Evolutionary conservation across 345 rosid species (phyloP), one percentile per base, ranked within the genome.

Genomic region (Lepidium didymum): DNA sequence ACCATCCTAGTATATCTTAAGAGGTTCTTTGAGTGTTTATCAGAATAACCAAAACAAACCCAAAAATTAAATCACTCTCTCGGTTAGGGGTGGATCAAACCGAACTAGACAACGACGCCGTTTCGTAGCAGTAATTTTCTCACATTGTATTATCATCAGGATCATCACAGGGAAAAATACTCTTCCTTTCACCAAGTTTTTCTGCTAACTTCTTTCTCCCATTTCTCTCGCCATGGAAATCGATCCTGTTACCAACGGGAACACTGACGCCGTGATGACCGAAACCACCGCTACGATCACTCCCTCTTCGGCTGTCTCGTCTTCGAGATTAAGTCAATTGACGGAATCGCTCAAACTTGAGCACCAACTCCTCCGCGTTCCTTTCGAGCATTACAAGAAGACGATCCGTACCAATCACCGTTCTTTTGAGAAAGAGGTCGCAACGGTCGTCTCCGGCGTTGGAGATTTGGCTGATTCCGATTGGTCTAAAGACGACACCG

Each of bases 301-400:
- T 40, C 65, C 77, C 27, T 23, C 81, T 0, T 59, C 77, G 1
- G 10, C 78, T 1, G 21, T 79, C 13, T 80, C 87, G 5, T 72
- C 91, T 10, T 79, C 89, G 21, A 87, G 80, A 50, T 80, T 70
- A 44, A 76, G 77, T 58, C 92, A 85, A 69, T 77, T 94, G 37
- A 75, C 93, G 55, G 97, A 94, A 72, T 88, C 99, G 6, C 71
- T 89, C 56, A 91, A 89, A 62, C 81, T 91, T 27, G 99, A 91
- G 80, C 96, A 94, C 82, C 97, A 94, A 70, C 81, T 91, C 70
- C 82, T 89, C 69, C 84, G 97, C 15, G 97, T 91, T 14, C 99
- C 99, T 5, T 94, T 91, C 81, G 99, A 94, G 81, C 89, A 89
- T 80, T 91, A 85, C 86, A 91, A 87, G 85, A 94, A 91, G 75